phyloP scores from a whole-genome alignment of 257 asterid genomes.

The Solanum phureja region DNA sequence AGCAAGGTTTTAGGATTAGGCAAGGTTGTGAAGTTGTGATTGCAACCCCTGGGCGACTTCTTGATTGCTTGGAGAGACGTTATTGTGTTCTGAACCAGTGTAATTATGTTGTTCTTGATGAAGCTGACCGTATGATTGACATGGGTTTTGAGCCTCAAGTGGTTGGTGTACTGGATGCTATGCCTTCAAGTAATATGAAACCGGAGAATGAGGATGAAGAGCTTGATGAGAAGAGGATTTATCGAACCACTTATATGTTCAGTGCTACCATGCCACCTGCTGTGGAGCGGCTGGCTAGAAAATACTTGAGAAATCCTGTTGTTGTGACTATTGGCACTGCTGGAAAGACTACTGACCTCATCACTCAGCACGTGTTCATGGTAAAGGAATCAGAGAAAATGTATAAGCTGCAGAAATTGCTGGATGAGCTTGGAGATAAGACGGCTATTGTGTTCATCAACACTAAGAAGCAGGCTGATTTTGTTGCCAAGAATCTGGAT shows the following conservation, averaged over 20 bases:
- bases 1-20: slow-evolving; percentile 40
- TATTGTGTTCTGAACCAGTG: slow-evolving; percentile 52
- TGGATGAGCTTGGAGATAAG: slow-evolving; percentile 50
- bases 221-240: slow-evolving; percentile 45
- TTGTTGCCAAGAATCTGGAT: slow-evolving; percentile 34
- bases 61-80: slow-evolving; percentile 46
- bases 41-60: slow-evolving; percentile 53
- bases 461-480: slow-evolving; percentile 42
- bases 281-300: slow-evolving; percentile 52
- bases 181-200: slow-evolving; percentile 59
- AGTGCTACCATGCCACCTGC: slow-evolving; percentile 63
- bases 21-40: slow-evolving; percentile 58
- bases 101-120: slow-evolving; percentile 39
- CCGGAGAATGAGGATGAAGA: slow-evolving; percentile 61
- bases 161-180: slow-evolving; percentile 47
- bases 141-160: slow-evolving; percentile 70
- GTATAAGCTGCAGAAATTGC: slow-evolving; percentile 33
- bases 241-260: slow-evolving; percentile 53
- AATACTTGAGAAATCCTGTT: slow-evolving; percentile 56
- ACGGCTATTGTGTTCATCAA: slow-evolving; percentile 54
- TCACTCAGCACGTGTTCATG: slow-evolving; percentile 46
- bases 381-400: slow-evolving; percentile 44
- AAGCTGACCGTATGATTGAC: slow-evolving; percentile 46
- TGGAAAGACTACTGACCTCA: slow-evolving; percentile 48
- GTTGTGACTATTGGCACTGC: slow-evolving; percentile 54